Evolutionary conservation across 768 basidiomycete species (phyloP).

Genomic region (Rhodotorula graminis): DNA sequence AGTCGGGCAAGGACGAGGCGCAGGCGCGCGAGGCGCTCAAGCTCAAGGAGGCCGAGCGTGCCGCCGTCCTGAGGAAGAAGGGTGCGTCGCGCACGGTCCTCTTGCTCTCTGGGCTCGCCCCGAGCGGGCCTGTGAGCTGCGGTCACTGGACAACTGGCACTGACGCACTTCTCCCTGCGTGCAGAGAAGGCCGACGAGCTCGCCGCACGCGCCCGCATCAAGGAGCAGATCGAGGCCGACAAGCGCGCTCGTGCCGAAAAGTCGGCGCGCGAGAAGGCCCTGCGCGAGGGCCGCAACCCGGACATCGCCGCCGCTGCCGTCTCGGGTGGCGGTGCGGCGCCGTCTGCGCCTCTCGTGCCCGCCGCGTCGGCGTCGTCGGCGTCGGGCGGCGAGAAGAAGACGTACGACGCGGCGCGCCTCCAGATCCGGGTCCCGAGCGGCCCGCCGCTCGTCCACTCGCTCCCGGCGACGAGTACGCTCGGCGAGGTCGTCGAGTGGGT

Average conservation of each 20-base stretch:
- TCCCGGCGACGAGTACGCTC: constrained; percentile 44
- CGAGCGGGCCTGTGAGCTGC: background rate
- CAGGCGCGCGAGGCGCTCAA: constrained; percentile 72
- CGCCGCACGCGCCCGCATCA: constrained; percentile 76
- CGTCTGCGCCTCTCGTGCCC: constrained; percentile 33
- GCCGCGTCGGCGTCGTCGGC: constrained; percentile 48
- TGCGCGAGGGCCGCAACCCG: constrained; percentile 64
- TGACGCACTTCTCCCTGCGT: too few species aligned
- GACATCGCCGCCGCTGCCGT: constrained; percentile 38
- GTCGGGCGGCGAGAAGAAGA: constrained; percentile 52
- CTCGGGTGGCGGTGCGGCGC: constrained; percentile 40
- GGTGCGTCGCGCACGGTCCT: constrained; percentile 52
- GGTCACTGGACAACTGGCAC: background rate
- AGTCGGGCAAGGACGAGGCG: constrained; percentile 77
- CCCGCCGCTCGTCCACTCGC: constrained; percentile 61
- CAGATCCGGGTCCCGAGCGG: constrained; percentile 81
- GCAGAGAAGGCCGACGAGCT: constrained; percentile 86
- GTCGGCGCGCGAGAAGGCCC: constrained; percentile 80
- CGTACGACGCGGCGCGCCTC: constrained; percentile 80
- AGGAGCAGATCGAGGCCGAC: constrained; percentile 91
- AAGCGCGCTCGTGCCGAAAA: constrained; percentile 84
- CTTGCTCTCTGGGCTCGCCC: background rate
- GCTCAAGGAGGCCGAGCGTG: constrained; percentile 51
- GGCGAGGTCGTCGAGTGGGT: constrained; percentile 31
- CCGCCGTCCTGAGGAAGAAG: constrained; percentile 69